Base-by-base conservation (phyloP, 1,139 yeast genomes). In the Kodamaea fungicola region DNA sequence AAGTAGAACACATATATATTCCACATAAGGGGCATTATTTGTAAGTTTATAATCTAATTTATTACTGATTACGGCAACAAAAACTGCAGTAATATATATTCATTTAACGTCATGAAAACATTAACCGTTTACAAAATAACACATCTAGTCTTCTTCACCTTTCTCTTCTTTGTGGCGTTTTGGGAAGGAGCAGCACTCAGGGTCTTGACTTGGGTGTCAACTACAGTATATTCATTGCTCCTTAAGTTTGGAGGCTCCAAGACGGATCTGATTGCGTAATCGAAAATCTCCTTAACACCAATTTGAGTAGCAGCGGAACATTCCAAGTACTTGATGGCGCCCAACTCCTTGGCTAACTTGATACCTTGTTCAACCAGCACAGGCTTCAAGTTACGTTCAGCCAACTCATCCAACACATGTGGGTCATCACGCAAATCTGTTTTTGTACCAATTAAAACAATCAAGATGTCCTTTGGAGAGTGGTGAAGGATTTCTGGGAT, bases 301-400 rank as follows among this genome's bases (percentile, higher is more conserved):
- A 74, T 76, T 61, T 88, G 96, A 22, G 94, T 83, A 13, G 92
- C 85, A n/a, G 97, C 96, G 2, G 96, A 86, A 61, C 97, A 89
- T 64, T 89, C 97, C 46, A 85, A 67, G 59, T 88, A 85, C 42
- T 76, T 78, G 42, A 83, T 76, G 28, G 95, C 85, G 2, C 86
- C 83, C 39, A 83, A 66, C 28, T 84, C 89, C 50, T 76, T 73
- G 23, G 94, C 90, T 51, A 85, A 65, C 47, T 77, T 74, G 32
- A 61, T 59, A 26, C 92, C 95, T 52, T 86, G 88, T 21, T 75
- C 70, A 32, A 61, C 59, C 10, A 82, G 56, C 36, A 88, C 71
- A 26, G 94, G 94, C 42, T 74, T 73, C 46, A 70, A 67, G 31
- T 83, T 78, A 50, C 74, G 74, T 46, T 78, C 84, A 39, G 73